Base-by-base conservation (phyloP, 202 grass and related monocot genomes). In the Bolboschoenoplectus hybrid region DNA sequence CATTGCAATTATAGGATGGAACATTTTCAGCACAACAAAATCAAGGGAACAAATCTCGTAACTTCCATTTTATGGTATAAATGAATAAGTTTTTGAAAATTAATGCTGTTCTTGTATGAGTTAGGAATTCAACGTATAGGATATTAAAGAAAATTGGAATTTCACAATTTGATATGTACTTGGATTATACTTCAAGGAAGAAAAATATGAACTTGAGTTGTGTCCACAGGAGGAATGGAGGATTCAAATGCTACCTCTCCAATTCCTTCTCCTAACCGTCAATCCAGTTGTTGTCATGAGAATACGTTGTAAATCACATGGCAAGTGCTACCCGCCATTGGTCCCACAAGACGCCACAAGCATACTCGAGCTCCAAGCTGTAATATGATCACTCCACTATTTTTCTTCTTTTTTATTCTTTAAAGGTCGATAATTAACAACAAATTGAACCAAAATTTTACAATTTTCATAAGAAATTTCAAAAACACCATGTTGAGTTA, bases 221-320 rank as follows among this genome's bases (percentile, higher is more conserved):
- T 50, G 50, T 47, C 20, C 9, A 84, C 86, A 94, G 92, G 92
- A 90, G 14, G 90, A 92, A 60, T 94, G 92, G 90, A 87, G 88
- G 63, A 58, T 94, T 84, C 88, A 87, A 76, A 94, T 92, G 90
- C 87, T 94, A 74, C 92, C 92, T 83, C 92, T 94, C 68, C 88
- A 94, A 78, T 94, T 94, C 88, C 92, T 94, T 84, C 87, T 94
- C 75, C 80, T 92, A 79, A 94, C 90, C 12, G 90, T 94, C 52
- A 87, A 73, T 81, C 92, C 92, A 87, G 81, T 89, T 88, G 92
- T 94, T 81, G 88, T 94, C 39, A 94, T 92, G 90, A 47, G 17
- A 83, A 83, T 83, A 36, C 16, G 20, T 39, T 83, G 19, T 64
- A 70, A 69, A 83, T 83, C 81, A 55, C 58, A 39, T 1, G 63